Percentiles rank a stretch among this genome's conserved stretches.
Evolutionary conservation across 169 alveolate species (phyloP).

Genomic region (Babesia divergens): DNA sequence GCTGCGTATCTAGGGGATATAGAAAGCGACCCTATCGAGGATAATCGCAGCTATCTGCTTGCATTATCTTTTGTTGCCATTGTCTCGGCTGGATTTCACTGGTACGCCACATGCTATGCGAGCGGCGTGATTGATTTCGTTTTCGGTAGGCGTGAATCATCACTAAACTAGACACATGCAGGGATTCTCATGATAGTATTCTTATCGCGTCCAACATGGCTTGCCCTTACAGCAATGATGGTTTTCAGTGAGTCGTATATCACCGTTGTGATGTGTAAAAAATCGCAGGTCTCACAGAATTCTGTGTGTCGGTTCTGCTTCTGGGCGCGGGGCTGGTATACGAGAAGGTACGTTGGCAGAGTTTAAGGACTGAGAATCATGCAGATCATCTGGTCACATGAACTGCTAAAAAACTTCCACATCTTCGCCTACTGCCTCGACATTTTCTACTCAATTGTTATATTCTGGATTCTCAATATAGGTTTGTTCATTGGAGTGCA

Average conservation of each 20-base stretch:
- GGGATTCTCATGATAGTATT: slow-evolving; percentile 15
- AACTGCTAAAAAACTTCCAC: not conserved
- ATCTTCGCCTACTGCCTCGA: slow-evolving; percentile 20
- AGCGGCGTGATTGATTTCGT: not conserved
- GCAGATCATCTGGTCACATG: slow-evolving; percentile 35
- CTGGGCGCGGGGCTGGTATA: slow-evolving; percentile 5
- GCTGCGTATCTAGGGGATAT: not conserved
- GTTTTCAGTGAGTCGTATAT: slow-evolving; percentile 30
- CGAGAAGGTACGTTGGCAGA: not conserved
- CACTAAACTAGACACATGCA: not conserved
- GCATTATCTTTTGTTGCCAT: not conserved
- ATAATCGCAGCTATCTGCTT: not conserved
- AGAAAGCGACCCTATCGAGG: not conserved
- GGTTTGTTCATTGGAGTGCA: slow-evolving; percentile 1
- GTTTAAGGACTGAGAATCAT: too few relatives aligned
- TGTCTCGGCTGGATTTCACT: slow-evolving; percentile 14
- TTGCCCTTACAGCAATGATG: slow-evolving; percentile 29
- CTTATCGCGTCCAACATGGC: slow-evolving; percentile 34
- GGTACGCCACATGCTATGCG: not conserved
- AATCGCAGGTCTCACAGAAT: slow-evolving; percentile 37
- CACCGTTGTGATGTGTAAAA: not conserved
- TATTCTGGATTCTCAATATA: slow-evolving; percentile 15
- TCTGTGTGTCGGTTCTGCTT: slow-evolving; percentile 15
- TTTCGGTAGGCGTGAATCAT: not conserved
- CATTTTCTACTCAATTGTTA: slow-evolving; percentile 5